Evolutionary conservation across 2,329 filamentous ascomycete genomes (phyloP).

Genomic region (Fusarium brevicatenulatum): DNA sequence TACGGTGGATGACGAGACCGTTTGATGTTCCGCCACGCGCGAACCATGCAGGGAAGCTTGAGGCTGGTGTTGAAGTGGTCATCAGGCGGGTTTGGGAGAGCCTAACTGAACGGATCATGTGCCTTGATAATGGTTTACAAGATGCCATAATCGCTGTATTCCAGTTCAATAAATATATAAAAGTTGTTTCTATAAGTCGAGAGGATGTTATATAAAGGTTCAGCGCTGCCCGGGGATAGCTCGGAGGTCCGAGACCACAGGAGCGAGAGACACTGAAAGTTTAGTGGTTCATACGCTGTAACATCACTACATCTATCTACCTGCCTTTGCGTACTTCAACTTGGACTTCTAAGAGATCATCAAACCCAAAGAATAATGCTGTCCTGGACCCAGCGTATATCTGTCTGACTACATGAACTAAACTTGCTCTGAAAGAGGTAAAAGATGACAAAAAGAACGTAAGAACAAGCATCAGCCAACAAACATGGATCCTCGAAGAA

Average conservation of each 20-base stretch:
- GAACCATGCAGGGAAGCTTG: constrained; percentile 54
- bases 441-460: neutral
- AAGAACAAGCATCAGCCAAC: neutral
- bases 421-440: neutral
- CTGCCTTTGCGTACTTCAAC: neutral
- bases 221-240: neutral
- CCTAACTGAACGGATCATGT: neutral
- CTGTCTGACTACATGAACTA: neutral
- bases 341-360: neutral
- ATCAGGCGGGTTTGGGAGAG: constrained; percentile 7
- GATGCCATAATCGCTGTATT: neutral
- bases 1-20: constrained; percentile 63
- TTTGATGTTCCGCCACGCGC: constrained; percentile 75
- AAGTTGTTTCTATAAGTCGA: neutral
- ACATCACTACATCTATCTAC: neutral
- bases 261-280: neutral
- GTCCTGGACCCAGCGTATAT: neutral
- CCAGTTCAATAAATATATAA: too few species aligned
- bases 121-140: neutral
- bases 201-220: neutral
- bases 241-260: constrained; percentile 18
- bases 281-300: constrained; percentile 19
- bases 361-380: neutral
- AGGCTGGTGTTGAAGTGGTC: constrained; percentile 34
- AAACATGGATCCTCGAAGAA: neutral